Base-by-base conservation (phyloP, 1,284 basidiomycete species). In the Leccinum pachyderme region DNA sequence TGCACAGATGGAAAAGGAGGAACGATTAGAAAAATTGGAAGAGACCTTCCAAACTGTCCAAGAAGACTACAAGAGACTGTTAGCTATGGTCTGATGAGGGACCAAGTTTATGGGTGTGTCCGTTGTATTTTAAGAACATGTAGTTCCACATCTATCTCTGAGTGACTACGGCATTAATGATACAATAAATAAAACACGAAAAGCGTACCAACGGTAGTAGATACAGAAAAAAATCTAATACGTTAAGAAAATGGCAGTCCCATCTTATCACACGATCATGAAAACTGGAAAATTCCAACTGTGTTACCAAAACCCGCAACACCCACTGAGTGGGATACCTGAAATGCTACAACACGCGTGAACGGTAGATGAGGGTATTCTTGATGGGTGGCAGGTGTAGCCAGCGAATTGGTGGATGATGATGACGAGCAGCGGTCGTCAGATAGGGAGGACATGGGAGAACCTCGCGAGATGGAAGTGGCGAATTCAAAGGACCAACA, bases 31-130 rank as follows among this genome's bases (percentile, higher is more conserved):
- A 57, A 97, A 95, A 69, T 77, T 99, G 48, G 90, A 96, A 69
- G 92, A 96, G 74, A 98, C 96, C 9, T 99, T 93, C 74, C 86
- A 91, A 67, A 87, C 80, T 56, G 93, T 98, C 13, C 77, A 81
- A 51, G 86, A 93, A 49, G 95, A 95, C 72, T 98, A 98, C 65
- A 80, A 81, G 61, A 83, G 93, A 52, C 87, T 97, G 65, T 75
- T 96, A 41, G 79, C 78, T 2, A 81, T 83, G 70, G 71, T 84
- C 29, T 49, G 51, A 62, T 57, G 46, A 59, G 46, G 11, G 29
- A n/a, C 15, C 11, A 25, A 51, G 28, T 22, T 6, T 29, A 39
- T 43, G 24, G 11, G 35, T 13, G 37, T 47, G n/a, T 7, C 15
- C 27, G 6, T 24, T 33, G 18, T 49, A 51, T 27, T 45, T 45